Conservation (phyloP, 257 asterid species). For the Perilla frutescens region DNA sequence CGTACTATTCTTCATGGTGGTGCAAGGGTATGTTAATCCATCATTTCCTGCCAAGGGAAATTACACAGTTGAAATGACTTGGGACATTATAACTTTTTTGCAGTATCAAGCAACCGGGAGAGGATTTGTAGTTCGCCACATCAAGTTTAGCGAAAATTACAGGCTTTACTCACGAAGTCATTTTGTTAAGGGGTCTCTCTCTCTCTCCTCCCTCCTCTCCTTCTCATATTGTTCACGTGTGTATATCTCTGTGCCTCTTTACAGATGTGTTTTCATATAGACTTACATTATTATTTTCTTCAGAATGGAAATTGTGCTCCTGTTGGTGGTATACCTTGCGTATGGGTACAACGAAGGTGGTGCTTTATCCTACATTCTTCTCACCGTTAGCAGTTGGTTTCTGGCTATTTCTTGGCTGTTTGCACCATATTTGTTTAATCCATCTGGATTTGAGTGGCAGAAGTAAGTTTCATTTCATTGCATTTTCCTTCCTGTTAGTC, state of each 20-base stretch:
- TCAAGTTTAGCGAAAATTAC: conserved; percentile 93
- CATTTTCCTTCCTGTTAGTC: conserved; percentile 25
- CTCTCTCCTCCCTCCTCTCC: conserved; percentile 33
- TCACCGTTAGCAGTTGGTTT: conserved; percentile 96
- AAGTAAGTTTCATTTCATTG: conserved; percentile 62
- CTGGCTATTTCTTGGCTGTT: conserved; percentile 87
- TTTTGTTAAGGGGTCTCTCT: conserved; percentile 88
- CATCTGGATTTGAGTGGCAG: conserved; percentile 99
- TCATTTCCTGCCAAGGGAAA: conserved; percentile 31
- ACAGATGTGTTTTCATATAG: conserved; percentile 23
- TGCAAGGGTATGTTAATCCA: conserved; percentile 68
- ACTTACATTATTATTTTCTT: conserved; percentile 39
- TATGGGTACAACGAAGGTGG: conserved; percentile 80
- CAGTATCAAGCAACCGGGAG: conserved; percentile 99
- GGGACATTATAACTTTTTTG: conserved; percentile 29
- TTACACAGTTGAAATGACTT: conserved; percentile 29
- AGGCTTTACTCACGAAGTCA: conserved; percentile 98
- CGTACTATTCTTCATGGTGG: conserved; percentile 99
- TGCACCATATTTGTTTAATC: conserved; percentile 97
- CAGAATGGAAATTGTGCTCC: conserved; percentile 90
- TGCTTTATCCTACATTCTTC: conserved; percentile 81
- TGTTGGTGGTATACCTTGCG: conserved; percentile 84
- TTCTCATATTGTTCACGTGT: not conserved
- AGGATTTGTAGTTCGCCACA: conserved; percentile 96
- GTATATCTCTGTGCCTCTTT: not conserved